Conservation (phyloP, 225 moss, liverwort and hornwort genomes). For the Climacium dendroides region DNA sequence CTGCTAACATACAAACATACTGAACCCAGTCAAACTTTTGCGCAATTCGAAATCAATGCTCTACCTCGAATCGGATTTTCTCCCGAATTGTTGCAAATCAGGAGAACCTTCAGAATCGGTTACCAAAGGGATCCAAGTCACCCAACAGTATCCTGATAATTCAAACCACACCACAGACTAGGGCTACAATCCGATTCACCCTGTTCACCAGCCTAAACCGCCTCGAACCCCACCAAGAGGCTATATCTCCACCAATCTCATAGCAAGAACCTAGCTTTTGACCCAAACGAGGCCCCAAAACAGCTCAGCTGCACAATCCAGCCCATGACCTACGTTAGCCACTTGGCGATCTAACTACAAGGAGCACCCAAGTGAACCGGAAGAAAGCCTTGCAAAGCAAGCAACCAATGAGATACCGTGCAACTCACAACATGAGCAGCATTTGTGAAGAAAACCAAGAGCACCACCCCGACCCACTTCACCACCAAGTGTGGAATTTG, state of each 20-base stretch:
- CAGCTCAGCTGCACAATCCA: not conserved
- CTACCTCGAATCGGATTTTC: not conserved
- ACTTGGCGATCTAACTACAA: not conserved
- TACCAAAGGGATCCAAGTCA: not conserved
- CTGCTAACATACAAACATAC: not conserved
- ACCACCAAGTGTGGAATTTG: not conserved
- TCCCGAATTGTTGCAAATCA: not conserved
- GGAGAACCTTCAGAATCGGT: not conserved
- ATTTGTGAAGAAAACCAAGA: not conserved
- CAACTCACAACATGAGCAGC: not conserved
- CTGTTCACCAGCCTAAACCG: not conserved
- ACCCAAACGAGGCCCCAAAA: not conserved
- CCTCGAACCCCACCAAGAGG: not conserved
- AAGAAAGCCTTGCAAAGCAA: not conserved
- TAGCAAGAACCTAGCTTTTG: not conserved
- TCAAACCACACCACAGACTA: not conserved
- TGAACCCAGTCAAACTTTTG: not conserved
- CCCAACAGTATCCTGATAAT: not conserved
- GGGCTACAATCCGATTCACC: not conserved
- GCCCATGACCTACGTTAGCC: not conserved
- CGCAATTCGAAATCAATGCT: not conserved
- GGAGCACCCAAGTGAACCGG: too few species aligned
- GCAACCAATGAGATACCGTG: not conserved
- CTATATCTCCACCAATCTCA: not conserved
- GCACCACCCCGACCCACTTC: not conserved